Conservation (phyloP, 1,284 basidiomycete species). For the Ustilago crameri region DNA sequence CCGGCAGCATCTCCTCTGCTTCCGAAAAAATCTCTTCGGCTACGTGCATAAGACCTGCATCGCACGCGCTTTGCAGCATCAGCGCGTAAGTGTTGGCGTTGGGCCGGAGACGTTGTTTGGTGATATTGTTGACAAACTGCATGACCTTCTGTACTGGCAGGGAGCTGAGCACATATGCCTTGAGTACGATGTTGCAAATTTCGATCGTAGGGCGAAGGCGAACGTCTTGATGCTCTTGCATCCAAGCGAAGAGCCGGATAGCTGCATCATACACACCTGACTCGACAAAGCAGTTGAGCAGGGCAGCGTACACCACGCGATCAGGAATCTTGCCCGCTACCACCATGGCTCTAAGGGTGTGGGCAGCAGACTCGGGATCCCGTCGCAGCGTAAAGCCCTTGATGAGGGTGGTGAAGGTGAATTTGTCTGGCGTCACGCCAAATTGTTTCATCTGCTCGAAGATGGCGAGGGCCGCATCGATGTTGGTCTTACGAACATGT, state of each 20-base stretch:
- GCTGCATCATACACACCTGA: constrained; percentile 82
- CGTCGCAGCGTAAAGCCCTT: constrained; percentile 76
- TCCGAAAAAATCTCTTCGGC: constrained; percentile 76
- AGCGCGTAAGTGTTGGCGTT: constrained; percentile 79
- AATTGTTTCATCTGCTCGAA: constrained; percentile 76
- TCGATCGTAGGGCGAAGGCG: constrained; percentile 48
- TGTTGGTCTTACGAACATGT: constrained; percentile 37
- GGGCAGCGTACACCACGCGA: constrained; percentile 71
- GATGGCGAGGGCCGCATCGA: constrained; percentile 72
- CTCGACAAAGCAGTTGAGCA: constrained; percentile 87
- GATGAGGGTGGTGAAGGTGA: constrained; percentile 75
- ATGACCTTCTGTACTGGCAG: constrained; percentile 79
- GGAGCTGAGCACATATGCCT: constrained; percentile 84
- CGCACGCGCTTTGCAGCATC: constrained; percentile 84
- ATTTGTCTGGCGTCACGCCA: constrained; percentile 72
- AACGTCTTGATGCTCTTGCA: constrained; percentile 66
- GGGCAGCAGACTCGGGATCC: constrained; percentile 78
- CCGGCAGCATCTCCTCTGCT: constrained; percentile 42
- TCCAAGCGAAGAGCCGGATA: constrained; percentile 78
- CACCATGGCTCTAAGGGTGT: constrained; percentile 75
- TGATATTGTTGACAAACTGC: constrained; percentile 75
- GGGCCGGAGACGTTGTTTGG: constrained; percentile 73
- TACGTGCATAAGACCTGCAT: constrained; percentile 76
- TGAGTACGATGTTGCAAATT: constrained; percentile 76
- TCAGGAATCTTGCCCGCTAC: constrained; percentile 28